A percentile compares a stretch with the other conserved stretches of the same genome.
Evolutionary conservation across 1,139 yeast species (phyloP).

Genomic region (Groenewaldozyma sp.): DNA sequence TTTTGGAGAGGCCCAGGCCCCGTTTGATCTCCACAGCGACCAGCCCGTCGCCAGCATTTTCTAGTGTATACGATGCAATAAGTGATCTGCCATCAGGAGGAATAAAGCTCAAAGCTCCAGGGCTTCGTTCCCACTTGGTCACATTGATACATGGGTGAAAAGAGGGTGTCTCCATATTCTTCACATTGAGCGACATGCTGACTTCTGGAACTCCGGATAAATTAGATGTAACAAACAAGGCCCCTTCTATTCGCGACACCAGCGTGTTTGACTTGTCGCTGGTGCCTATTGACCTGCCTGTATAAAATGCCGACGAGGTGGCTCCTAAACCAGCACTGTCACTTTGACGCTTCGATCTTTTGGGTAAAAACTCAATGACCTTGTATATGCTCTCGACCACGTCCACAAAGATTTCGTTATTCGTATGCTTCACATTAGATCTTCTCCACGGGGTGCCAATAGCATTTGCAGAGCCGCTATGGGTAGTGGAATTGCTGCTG

Average conservation of each 20-base stretch:
- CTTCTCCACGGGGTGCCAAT: conserved; percentile 63
- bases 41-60: conserved; percentile 39
- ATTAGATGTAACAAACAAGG: conserved; percentile 52
- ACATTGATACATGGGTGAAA: conserved; percentile 51
- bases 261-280: conserved; percentile 33
- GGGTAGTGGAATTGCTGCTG: conserved; percentile 9
- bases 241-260: conserved; percentile 56
- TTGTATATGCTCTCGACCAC: conserved; percentile 51
- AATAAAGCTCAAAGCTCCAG: conserved; percentile 46
- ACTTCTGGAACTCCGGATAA: conserved; percentile 71
- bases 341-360: conserved; percentile 1
- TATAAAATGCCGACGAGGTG: conserved; percentile 28
- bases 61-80: conserved; percentile 57
- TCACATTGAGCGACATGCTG: conserved; percentile 43
- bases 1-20: conserved; percentile 49
- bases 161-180: conserved; percentile 33
- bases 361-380: conserved; percentile 25
- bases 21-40: conserved; percentile 52
- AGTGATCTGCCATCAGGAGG: conserved; percentile 84
- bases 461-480: conserved; percentile 7
- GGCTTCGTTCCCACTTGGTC: conserved; percentile 23
- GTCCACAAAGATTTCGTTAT: conserved; percentile 78
- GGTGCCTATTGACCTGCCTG: conserved; percentile 8
- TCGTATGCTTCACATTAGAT: conserved; percentile 52
- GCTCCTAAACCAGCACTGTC: conserved; percentile 8